Base-by-base conservation (phyloP, 2,329 filamentous ascomycete species). In the Didymosphaeria variabile region DNA sequence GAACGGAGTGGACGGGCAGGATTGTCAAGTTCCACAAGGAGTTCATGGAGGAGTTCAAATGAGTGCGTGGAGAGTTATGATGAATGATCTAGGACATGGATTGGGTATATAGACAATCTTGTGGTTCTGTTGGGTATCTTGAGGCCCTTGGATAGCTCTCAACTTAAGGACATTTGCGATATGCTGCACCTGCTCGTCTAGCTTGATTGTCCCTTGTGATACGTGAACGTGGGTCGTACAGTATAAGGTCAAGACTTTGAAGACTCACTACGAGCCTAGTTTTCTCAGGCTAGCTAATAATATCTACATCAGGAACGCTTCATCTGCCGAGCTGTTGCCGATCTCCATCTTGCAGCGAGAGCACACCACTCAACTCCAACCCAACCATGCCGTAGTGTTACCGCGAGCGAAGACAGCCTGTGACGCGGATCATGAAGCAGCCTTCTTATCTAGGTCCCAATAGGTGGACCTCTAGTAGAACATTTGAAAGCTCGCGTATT, bases 11-110 rank as follows among this genome's bases (percentile, higher is more conserved):
- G 95, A 90, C 96, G 7, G 88, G 90, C 53, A 86, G 90, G 67
- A 93, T 98, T 70, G 87, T 90, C 70, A 91, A 92, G 80, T 99
- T 99, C 82, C 95, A 99, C 83, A 83, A 89, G 79, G 88, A 91
- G 64, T 99, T 99, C 73, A 91, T 98, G 89, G 86, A 91, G 54
- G 87, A 97, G 85, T 97, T 86, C 68, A 82, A 81, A 60, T 75
- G 52, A 55, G 53, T 9, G 29, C 7, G 36, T 13, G 36, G 36
- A 42, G 13, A 50, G 15, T 40, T 29, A 42, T 31, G 26, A 38
- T 15, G 38, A 23, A 45, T 44, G 17, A 45, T 45, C 15, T 32
- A 45, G 51, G 51, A 29, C 6, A 31, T 19, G 34, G 15, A n/a
- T 29, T 10, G 19, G 32, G 9, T 31, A 50, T 50, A 34, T 50